phyloP scores from a whole-genome alignment of 2,329 filamentous ascomycete species.

The Hypoxylon sp. region DNA sequence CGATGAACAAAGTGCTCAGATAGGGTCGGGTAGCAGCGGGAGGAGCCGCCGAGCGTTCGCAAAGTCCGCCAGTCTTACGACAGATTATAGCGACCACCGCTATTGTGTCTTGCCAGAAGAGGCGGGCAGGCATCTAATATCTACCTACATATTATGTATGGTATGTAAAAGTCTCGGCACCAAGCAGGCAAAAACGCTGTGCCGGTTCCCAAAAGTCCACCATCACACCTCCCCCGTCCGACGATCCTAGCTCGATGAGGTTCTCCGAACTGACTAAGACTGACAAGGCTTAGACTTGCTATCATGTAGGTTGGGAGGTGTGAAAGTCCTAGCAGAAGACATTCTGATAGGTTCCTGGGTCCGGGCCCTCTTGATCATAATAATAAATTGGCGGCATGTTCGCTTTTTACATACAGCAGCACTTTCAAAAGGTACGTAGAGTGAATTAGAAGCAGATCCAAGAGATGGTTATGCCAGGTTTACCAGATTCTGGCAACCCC shows the following conservation, averaged over 20 bases:
- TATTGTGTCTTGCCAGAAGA: conserved; percentile 21
- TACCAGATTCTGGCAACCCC: conserved; percentile 30
- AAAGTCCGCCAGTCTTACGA: conserved; percentile 37
- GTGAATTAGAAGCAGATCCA: no score
- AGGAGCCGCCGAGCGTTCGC: conserved; percentile 25
- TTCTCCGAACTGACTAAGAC: conserved; percentile 34
- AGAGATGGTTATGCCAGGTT: conserved; percentile 7
- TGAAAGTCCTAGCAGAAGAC: conserved; percentile 1
- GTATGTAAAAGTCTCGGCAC: no score
- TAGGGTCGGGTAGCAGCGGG: conserved; percentile 21
- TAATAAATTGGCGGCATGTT: conserved; percentile 19
- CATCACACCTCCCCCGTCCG: conserved; percentile 21
- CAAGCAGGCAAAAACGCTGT: no score
- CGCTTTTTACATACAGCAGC: no score
- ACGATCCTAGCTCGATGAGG: conserved; percentile 31
- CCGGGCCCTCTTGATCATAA: conserved; percentile 14
- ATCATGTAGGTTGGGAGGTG: conserved; percentile 16
- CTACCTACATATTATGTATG: no score
- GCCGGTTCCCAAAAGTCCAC: no score
- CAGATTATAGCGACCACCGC: conserved; percentile 25
- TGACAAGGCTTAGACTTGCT: conserved; percentile 28
- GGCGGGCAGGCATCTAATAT: no score
- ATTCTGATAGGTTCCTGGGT: conserved; percentile 17
- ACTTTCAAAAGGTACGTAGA: no score
- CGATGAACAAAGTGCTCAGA: conserved; percentile 10